Percentiles rank a stretch among this genome's conserved stretches.
These are phyloP conservation scores for Oryza coarctata DNA, from an alignment of 176 grass and related monocot genomes.

Conservation along the genomic window DNA sequence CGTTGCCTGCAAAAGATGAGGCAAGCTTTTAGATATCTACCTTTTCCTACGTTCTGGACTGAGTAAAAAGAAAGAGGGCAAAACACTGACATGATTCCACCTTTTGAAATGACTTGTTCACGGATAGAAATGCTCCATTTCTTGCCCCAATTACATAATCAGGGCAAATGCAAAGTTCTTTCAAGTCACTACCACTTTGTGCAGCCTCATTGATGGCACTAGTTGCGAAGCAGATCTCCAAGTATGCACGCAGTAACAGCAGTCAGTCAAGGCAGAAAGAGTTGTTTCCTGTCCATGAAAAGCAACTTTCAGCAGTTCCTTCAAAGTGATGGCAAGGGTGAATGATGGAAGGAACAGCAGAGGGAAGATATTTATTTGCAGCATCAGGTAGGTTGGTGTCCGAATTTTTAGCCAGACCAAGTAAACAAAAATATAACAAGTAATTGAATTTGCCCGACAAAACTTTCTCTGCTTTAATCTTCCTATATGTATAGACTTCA, in stretches of 20 bases:
- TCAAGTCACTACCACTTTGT: slow-evolving; percentile 43
- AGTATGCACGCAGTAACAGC: slow-evolving; percentile 11
- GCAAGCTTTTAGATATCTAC: slow-evolving; percentile 21
- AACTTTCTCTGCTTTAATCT: background rate
- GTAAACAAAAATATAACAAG: background rate
- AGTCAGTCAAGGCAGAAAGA: slow-evolving; percentile 36
- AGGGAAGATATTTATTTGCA: slow-evolving; percentile 21
- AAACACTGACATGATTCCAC: slow-evolving; percentile 42
- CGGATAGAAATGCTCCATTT: slow-evolving; percentile 33
- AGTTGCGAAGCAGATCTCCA: slow-evolving; percentile 27
- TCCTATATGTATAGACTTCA: background rate
- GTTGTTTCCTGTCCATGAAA: slow-evolving; percentile 35
- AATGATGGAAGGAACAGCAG: slow-evolving; percentile 8
- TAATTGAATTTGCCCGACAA: background rate
- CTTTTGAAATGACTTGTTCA: slow-evolving; percentile 39
- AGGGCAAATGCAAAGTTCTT: slow-evolving; percentile 44
- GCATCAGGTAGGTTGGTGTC: background rate
- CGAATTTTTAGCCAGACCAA: background rate
- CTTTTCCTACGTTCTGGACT: slow-evolving; percentile 13
- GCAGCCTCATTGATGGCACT: slow-evolving; percentile 36
- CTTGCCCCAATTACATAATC: slow-evolving; percentile 40
- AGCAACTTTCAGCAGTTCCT: slow-evolving; percentile 27
- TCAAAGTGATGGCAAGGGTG: slow-evolving; percentile 5
- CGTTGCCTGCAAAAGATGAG: slow-evolving; percentile 26
- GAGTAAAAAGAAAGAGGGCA: slow-evolving; percentile 7